phyloP scores from a whole-genome alignment of 768 basidiomycete species.

The Tulasnella sp. region DNA sequence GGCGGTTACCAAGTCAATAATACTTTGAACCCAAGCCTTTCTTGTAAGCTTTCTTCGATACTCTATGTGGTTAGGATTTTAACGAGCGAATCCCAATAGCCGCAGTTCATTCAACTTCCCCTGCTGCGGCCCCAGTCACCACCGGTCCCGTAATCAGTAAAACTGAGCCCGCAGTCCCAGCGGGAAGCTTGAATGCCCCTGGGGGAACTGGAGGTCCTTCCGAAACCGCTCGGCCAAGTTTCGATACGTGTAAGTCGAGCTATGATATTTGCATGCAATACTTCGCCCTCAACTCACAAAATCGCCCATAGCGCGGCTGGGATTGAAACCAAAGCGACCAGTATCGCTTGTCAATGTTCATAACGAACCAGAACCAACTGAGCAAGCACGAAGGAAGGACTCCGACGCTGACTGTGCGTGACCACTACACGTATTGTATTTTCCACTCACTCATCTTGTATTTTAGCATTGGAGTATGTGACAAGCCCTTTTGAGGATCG shows the following conservation, averaged over 20 bases:
- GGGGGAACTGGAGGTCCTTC: neutral
- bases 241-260: slow-evolving; percentile 19
- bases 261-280: neutral
- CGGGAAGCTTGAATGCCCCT: slow-evolving; percentile 4
- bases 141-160: neutral
- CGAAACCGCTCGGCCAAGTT: slow-evolving; percentile 8
- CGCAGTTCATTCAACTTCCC: too few species aligned
- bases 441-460: neutral
- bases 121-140: too few species aligned
- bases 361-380: too few species aligned
- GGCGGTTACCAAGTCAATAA: too few species aligned
- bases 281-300: neutral
- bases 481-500: neutral
- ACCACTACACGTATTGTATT: neutral
- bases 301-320: slow-evolving; percentile 41
- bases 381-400: too few species aligned
- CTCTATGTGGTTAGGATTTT: too few species aligned
- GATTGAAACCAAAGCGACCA: slow-evolving; percentile 59
- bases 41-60: too few species aligned
- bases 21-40: too few species aligned
- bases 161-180: slow-evolving; percentile 2
- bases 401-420: too few species aligned
- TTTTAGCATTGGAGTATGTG: neutral
- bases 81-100: too few species aligned
- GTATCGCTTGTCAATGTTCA: slow-evolving; percentile 38